Percentiles rank a stretch among this genome's conserved stretches.
Conservation (phyloP, 805 yeast species). For the Metschnikowia gruessii region DNA sequence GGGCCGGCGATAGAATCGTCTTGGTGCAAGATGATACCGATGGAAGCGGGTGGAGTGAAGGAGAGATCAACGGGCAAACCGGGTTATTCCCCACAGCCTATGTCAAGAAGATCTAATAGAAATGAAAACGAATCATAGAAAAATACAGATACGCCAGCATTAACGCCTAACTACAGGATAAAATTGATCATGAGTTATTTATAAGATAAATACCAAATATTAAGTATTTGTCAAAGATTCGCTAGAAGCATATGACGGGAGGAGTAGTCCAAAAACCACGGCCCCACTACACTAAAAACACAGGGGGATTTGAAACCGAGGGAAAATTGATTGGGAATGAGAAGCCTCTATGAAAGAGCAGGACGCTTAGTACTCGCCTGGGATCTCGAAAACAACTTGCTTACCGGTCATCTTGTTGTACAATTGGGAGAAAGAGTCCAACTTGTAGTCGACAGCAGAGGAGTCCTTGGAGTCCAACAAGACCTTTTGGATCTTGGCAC, state of each 20-base stretch:
- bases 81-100: slow-evolving; percentile 84
- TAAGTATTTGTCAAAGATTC: slow-evolving; percentile 22
- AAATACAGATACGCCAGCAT: neutral
- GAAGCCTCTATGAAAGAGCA: slow-evolving; percentile 5
- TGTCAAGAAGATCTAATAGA: slow-evolving; percentile 37
- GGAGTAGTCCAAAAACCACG: slow-evolving; percentile 11
- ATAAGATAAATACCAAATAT: slow-evolving; percentile 23
- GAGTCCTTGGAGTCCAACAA: slow-evolving; percentile 97
- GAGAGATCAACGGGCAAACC: slow-evolving; percentile 62
- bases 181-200: slow-evolving; percentile 21
- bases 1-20: slow-evolving; percentile 69
- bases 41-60: slow-evolving; percentile 94
- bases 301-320: slow-evolving; percentile 15
- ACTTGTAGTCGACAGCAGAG: slow-evolving; percentile 95
- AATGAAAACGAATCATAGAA: neutral
- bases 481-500: slow-evolving; percentile 97
- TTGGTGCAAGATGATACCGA: slow-evolving; percentile 56
- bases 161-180: neutral
- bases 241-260: slow-evolving; percentile 21
- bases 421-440: slow-evolving; percentile 98
- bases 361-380: slow-evolving; percentile 41
- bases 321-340: slow-evolving; percentile 12
- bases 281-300: slow-evolving; percentile 22
- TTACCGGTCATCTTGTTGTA: slow-evolving; percentile 99
- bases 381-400: slow-evolving; percentile 97